Conservation (phyloP, 441 rosid genomes). For the Eruca vesicaria region DNA sequence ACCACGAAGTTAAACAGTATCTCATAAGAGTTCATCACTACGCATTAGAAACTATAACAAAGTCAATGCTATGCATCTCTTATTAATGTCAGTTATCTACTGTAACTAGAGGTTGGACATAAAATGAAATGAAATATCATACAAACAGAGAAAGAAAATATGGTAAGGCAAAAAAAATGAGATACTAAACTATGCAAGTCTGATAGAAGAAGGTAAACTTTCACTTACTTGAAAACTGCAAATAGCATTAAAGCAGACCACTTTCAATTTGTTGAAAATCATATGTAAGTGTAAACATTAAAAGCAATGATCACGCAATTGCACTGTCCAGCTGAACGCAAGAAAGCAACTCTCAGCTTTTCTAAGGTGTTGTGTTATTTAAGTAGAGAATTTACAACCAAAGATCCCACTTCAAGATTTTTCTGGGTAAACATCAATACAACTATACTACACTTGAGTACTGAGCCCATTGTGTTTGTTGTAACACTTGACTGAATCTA, state of each 20-base stretch:
- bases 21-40: slow-evolving; percentile 16
- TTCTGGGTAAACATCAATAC: not conserved
- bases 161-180: not conserved
- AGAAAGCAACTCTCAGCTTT: not conserved
- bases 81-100: not conserved
- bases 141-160: slow-evolving; percentile 6
- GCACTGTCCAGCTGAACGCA: not conserved
- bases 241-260: not conserved
- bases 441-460: slow-evolving; percentile 21
- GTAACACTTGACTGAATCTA: slow-evolving; percentile 16
- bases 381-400: slow-evolving; percentile 1
- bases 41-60: not conserved
- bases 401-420: not conserved
- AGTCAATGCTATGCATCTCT: not conserved
- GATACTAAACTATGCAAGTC: not conserved
- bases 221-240: slow-evolving; percentile 3
- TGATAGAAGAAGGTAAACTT: not conserved
- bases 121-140: slow-evolving; percentile 2
- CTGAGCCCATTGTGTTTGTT: not conserved
- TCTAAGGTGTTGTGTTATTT: not conserved
- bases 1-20: slow-evolving; percentile 21
- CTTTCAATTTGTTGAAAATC: not conserved
- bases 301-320: not conserved
- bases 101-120: slow-evolving; percentile 2
- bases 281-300: not conserved